These are phyloP conservation scores for Yarrowia sp. DNA, from an alignment of 805 yeast genomes.

Conservation along the genomic window DNA sequence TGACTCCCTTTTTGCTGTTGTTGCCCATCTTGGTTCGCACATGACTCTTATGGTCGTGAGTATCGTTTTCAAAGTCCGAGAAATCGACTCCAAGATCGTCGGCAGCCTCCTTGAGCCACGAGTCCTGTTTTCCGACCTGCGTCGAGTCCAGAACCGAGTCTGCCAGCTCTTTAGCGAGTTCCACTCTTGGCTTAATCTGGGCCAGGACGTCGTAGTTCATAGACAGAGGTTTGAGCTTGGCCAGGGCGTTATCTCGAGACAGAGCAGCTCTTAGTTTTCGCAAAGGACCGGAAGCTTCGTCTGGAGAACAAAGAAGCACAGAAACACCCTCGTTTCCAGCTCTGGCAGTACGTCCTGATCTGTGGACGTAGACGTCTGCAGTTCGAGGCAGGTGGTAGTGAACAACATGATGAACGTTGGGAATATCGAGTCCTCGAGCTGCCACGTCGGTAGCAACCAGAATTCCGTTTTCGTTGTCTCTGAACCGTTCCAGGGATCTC, in stretches of 20 bases:
- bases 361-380: slow-evolving; percentile 90
- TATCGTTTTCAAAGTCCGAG: slow-evolving; percentile 46
- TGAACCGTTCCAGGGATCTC: slow-evolving; percentile 78
- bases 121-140: slow-evolving; percentile 49
- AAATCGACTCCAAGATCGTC: slow-evolving; percentile 85
- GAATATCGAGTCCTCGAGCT: slow-evolving; percentile 94
- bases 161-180: slow-evolving; percentile 68
- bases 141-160: slow-evolving; percentile 63
- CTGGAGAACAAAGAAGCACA: slow-evolving; percentile 86
- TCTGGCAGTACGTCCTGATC: slow-evolving; percentile 98
- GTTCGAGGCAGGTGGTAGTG: slow-evolving; percentile 94
- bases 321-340: slow-evolving; percentile 94
- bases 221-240: slow-evolving; percentile 58
- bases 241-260: slow-evolving; percentile 44
- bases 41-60: slow-evolving; percentile 7
- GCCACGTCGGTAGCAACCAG: slow-evolving; percentile 96
- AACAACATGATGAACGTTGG: slow-evolving; percentile 85
- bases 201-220: slow-evolving; percentile 70
- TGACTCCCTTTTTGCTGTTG: slow-evolving; percentile 35
- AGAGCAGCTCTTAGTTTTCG: slow-evolving; percentile 61
- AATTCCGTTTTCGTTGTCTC: slow-evolving; percentile 46
- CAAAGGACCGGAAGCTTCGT: slow-evolving; percentile 86
- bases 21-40: slow-evolving; percentile 4
- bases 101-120: slow-evolving; percentile 88
- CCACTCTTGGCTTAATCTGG: slow-evolving; percentile 66